Evolutionary conservation across 2,329 filamentous ascomycete species (phyloP).

Genomic region (Hymenoscyphus fructigenus): DNA sequence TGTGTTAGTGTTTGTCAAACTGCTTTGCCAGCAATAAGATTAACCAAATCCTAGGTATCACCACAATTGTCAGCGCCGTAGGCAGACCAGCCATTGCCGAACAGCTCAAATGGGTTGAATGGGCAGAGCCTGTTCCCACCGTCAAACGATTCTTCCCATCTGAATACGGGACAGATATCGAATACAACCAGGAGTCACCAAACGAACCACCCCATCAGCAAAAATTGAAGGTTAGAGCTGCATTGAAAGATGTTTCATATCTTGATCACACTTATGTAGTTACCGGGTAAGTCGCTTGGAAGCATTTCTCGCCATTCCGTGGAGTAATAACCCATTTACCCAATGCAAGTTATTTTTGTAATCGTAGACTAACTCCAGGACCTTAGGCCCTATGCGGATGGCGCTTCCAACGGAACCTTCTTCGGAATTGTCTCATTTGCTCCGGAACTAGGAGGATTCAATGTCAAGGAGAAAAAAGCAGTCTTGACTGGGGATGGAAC

Average conservation of each 20-base stretch:
- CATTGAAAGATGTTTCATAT: slow-evolving; percentile 51
- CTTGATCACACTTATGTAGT: slow-evolving; percentile 59
- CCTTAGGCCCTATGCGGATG: slow-evolving; percentile 15
- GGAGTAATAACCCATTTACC: too few relatives aligned
- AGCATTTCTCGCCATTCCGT: too few relatives aligned
- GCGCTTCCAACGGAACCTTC: background rate
- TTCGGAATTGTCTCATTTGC: slow-evolving; percentile 7
- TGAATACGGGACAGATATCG: slow-evolving; percentile 52
- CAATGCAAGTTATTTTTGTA: background rate
- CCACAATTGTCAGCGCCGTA: slow-evolving; percentile 65
- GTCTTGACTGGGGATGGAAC: slow-evolving; percentile 61
- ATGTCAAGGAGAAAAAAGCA: slow-evolving; percentile 56
- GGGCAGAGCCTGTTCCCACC: slow-evolving; percentile 61
- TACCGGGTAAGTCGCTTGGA: slow-evolving; percentile 13
- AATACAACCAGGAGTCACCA: slow-evolving; percentile 56
- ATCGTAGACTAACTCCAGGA: background rate
- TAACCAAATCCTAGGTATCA: slow-evolving; percentile 43
- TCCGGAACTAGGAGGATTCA: slow-evolving; percentile 53
- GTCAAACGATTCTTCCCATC: slow-evolving; percentile 61
- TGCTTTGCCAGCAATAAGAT: background rate
- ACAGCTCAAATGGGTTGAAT: slow-evolving; percentile 60
- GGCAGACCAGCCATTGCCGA: slow-evolving; percentile 61
- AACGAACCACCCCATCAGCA: slow-evolving; percentile 66
- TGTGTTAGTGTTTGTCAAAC: slow-evolving; percentile 7
- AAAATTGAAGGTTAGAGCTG: slow-evolving; percentile 67